Percentiles rank a stretch among this genome's conserved stretches.
These are phyloP conservation scores for barley (Hordeum vulgare) DNA, from an alignment of 176 grass and related monocot genomes.

Conservation along the genomic window MorexV3_pseudomolecules_assembly NC_058523.1:170246043-170246542, in stretches of 20 bases:
- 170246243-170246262: conserved; percentile 33
- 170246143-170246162: conserved; percentile 32
- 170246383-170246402: not conserved
- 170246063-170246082: not conserved
- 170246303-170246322: not conserved
- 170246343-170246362: not conserved
- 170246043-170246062: not conserved
- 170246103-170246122: conserved; percentile 8
- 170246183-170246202: not conserved
- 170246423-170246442: conserved; percentile 7
- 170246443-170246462: conserved; percentile 22
- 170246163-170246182: conserved; percentile 30
- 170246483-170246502: not conserved
- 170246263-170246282: conserved; percentile 21
- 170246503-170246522: not conserved
- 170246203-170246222: not conserved
- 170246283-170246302: conserved; percentile 16
- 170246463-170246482: not conserved
- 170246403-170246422: no score
- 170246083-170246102: not conserved
- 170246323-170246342: not conserved
- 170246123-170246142: conserved; percentile 3
- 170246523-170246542: not conserved
- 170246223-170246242: not conserved
- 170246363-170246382: not conserved